Percentiles rank a stretch among this genome's conserved stretches.
phyloP scores from a whole-genome alignment of 1,284 basidiomycete species.

The Xerocomus tenax region DNA sequence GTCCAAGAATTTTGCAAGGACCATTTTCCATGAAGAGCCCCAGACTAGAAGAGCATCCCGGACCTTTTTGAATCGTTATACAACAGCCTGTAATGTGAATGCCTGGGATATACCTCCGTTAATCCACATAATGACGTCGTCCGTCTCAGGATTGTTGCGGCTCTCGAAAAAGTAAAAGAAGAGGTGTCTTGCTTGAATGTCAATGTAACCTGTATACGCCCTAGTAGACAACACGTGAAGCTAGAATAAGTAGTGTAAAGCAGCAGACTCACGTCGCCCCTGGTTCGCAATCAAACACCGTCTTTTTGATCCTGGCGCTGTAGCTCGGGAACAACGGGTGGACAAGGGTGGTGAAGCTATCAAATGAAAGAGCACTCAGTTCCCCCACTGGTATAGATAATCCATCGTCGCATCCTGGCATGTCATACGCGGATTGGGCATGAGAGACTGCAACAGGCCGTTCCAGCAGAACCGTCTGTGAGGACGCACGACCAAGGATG shows the following conservation, averaged over 20 bases:
- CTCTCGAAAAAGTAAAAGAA: conserved; percentile 87
- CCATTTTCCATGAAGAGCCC: conserved; percentile 28
- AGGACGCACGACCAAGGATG: conserved; percentile 4
- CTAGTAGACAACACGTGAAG: conserved; percentile 27
- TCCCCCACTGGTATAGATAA: conserved; percentile 17
- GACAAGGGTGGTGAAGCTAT: conserved; percentile 37
- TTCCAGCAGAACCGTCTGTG: conserved; percentile 9
- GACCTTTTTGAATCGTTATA: conserved; percentile 4
- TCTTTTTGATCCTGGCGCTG: conserved; percentile 44
- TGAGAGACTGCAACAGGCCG: background rate
- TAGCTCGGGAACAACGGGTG: conserved; percentile 46
- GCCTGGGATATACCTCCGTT: conserved; percentile 41
- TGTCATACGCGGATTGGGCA: conserved; percentile 3
- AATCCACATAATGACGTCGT: conserved; percentile 59
- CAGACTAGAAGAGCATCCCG: conserved; percentile 8
- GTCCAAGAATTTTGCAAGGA: conserved; percentile 25
- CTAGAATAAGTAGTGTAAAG: background rate
- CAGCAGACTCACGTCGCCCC: conserved; percentile 20
- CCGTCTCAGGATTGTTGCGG: conserved; percentile 51
- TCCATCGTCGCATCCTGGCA: conserved; percentile 9
- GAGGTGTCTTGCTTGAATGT: conserved; percentile 53
- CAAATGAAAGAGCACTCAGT: conserved; percentile 35
- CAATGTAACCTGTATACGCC: conserved; percentile 55
- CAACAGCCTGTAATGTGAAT: background rate
- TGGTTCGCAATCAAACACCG: conserved; percentile 19